Evolutionary conservation across 805 yeast genomes (phyloP).

Genomic region (Torulaspora gathmanii): DNA sequence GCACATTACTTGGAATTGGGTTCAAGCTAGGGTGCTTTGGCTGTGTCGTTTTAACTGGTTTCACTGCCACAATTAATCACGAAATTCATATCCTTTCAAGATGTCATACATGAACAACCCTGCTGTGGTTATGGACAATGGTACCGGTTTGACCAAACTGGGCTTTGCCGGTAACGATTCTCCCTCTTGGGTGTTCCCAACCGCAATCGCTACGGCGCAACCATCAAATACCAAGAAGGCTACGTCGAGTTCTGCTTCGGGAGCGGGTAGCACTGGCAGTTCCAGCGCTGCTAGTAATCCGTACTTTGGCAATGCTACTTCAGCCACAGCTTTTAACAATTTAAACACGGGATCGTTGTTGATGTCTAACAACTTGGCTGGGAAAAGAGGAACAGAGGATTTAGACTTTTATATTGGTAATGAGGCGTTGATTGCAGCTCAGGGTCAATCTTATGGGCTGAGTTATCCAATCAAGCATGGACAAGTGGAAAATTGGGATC

Average conservation of each 20-base stretch:
- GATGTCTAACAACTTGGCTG: constrained; percentile 43
- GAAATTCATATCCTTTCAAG: not conserved
- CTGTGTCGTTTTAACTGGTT: constrained; percentile 2
- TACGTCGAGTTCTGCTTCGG: constrained; percentile 40
- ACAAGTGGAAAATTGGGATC: constrained; percentile 98
- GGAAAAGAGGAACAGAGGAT: constrained; percentile 88
- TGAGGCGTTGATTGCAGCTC: constrained; percentile 89
- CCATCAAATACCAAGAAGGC: constrained; percentile 38
- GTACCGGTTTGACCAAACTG: constrained; percentile 95
- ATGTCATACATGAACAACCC: constrained; percentile 74
- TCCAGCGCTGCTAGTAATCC: constrained; percentile 13
- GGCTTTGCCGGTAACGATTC: constrained; percentile 99
- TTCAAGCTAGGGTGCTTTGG: not conserved
- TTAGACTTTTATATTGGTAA: constrained; percentile 93
- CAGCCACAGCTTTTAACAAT: constrained; percentile 35
- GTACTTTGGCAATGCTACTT: constrained; percentile 36
- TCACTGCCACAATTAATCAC: not conserved
- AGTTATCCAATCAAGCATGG: constrained; percentile 95
- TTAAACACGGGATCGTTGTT: constrained; percentile 25
- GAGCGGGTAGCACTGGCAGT: constrained; percentile 19
- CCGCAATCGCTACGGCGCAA: constrained; percentile 78
- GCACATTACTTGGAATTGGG: not conserved
- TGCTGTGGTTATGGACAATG: constrained; percentile 97
- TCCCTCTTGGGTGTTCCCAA: constrained; percentile 95
- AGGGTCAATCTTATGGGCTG: constrained; percentile 81